Conservation (phyloP, 768 basidiomycete genomes). For the Kwoniella europaea region DNA sequence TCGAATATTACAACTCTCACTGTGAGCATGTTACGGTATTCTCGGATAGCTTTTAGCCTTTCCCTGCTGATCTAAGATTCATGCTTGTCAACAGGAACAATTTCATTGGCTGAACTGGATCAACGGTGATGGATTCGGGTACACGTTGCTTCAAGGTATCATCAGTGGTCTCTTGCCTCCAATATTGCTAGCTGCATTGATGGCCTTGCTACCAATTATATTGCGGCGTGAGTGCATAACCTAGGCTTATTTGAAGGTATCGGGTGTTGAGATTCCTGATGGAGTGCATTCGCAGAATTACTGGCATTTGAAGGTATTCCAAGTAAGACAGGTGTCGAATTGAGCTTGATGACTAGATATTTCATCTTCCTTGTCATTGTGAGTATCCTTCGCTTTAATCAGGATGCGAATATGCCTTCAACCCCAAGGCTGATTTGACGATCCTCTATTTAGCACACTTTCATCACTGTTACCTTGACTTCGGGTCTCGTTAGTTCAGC, state of each 20-base stretch:
- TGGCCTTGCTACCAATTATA: conserved; percentile 84
- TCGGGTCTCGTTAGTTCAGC: conserved; percentile 82
- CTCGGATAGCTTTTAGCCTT: no score
- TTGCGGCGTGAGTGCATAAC: conserved; percentile 72
- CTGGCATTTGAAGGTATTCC: conserved; percentile 90
- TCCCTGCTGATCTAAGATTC: no score
- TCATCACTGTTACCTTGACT: conserved; percentile 83
- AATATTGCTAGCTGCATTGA: conserved; percentile 82
- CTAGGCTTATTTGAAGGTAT: no score
- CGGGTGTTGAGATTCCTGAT: no score
- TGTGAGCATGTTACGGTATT: conserved; percentile 55
- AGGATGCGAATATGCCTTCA: no score
- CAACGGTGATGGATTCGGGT: conserved; percentile 34
- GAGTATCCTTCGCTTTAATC: conserved; percentile 60
- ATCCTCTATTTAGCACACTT: conserved; percentile 73
- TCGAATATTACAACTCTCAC: conserved; percentile 75
- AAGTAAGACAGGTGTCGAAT: conserved; percentile 77
- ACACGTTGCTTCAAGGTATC: conserved; percentile 70
- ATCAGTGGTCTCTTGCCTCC: conserved; percentile 88
- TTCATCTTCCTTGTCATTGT: conserved; percentile 92
- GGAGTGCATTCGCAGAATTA: conserved; percentile 61
- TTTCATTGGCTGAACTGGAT: conserved; percentile 83
- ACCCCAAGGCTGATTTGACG: no score
- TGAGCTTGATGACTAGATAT: conserved; percentile 88
- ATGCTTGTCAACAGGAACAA: no score